These are phyloP conservation scores for Diatrype stigma DNA, from an alignment of 2,329 filamentous ascomycete species.

Conservation along the genomic window DNA sequence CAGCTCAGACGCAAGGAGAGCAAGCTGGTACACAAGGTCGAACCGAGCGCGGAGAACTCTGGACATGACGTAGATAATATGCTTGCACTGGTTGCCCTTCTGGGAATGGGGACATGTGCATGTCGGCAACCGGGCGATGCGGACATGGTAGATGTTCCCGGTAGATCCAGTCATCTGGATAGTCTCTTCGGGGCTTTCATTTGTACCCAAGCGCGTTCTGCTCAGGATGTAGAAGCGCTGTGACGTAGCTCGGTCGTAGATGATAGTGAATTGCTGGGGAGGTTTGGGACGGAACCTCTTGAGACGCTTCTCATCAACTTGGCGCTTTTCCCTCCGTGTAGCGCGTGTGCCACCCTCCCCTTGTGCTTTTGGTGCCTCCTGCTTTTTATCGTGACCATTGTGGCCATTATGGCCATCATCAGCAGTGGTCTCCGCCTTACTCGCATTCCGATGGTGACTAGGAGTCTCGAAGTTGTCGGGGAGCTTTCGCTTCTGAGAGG, in stretches of 20 bases:
- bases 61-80: slow-evolving; percentile 58
- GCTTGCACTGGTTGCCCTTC: slow-evolving; percentile 60
- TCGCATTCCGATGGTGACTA: neutral
- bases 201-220: slow-evolving; percentile 31
- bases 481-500: neutral
- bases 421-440: neutral
- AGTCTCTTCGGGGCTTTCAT: slow-evolving; percentile 42
- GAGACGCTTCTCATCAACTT: neutral
- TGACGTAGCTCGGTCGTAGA: slow-evolving; percentile 36
- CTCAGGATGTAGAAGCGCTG: slow-evolving; percentile 46
- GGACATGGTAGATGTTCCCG: slow-evolving; percentile 60
- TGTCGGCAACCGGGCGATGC: slow-evolving; percentile 44
- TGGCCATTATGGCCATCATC: neutral
- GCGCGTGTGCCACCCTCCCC: neutral
- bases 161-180: slow-evolving; percentile 60
- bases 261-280: slow-evolving; percentile 30
- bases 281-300: slow-evolving; percentile 27
- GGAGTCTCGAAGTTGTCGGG: neutral
- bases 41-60: slow-evolving; percentile 55
- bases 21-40: slow-evolving; percentile 57
- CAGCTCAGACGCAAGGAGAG: slow-evolving; percentile 56
- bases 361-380: neutral
- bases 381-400: neutral
- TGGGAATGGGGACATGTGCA: slow-evolving; percentile 54
- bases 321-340: neutral